These are phyloP conservation scores for Stentor coeruleus DNA, from an alignment of 73 alveolate genomes.

Conservation along the genomic window DNA sequence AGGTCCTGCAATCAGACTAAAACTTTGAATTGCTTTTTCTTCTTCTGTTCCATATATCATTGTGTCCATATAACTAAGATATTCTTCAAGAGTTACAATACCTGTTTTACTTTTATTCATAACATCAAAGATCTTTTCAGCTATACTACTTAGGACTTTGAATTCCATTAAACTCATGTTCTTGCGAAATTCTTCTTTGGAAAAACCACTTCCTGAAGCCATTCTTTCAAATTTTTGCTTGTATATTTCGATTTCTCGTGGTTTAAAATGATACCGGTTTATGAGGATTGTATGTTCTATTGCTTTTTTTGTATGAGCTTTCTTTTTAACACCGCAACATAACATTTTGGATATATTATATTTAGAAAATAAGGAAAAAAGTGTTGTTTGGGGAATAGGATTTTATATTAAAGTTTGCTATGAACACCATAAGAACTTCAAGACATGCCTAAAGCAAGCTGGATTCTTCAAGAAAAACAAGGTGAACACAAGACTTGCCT, in stretches of 20 bases:
- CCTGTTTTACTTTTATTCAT: slow-evolving; percentile 14
- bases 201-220: neutral
- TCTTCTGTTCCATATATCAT: neutral
- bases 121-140: slow-evolving; percentile 8
- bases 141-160: slow-evolving; percentile 35
- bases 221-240: slow-evolving; percentile 1
- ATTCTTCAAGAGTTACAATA: neutral
- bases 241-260: neutral
- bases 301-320: neutral
- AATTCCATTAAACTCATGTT: slow-evolving; percentile 58
- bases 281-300: neutral
- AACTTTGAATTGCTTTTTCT: slow-evolving; percentile 13
- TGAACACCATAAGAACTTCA: too few relatives aligned
- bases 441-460: too few relatives aligned
- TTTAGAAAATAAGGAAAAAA: too few relatives aligned
- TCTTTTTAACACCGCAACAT: slow-evolving; percentile 25
- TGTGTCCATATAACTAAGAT: slow-evolving; percentile 15
- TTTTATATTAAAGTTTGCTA: too few relatives aligned
- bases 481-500: too few relatives aligned
- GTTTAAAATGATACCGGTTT: neutral
- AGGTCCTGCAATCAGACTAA: neutral
- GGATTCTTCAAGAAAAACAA: too few relatives aligned
- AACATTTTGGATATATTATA: neutral
- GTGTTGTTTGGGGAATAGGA: too few relatives aligned
- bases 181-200: slow-evolving; percentile 27